Conservation (phyloP, 1,284 basidiomycete species). For the Cryptococcus floricola region DNA sequence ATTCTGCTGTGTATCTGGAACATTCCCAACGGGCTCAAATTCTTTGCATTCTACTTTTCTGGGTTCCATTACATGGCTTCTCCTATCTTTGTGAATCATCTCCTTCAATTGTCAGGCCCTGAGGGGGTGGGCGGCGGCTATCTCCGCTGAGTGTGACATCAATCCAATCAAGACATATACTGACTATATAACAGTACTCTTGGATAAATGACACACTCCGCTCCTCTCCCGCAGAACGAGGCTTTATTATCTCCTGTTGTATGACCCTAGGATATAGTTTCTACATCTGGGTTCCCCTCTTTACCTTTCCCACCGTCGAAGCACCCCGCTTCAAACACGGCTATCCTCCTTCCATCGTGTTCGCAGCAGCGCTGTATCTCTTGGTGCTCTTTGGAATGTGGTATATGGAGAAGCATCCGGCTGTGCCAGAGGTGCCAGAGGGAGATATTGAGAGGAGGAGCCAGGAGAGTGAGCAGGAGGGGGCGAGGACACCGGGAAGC, state of each 20-base stretch:
- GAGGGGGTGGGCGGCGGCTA: no score
- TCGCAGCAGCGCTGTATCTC: background rate
- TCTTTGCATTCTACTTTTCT: conserved; percentile 6
- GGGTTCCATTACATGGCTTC: conserved; percentile 4
- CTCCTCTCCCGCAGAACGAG: background rate
- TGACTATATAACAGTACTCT: conserved; percentile 6
- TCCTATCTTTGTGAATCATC: conserved; percentile 11
- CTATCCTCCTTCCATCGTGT: conserved; percentile 24
- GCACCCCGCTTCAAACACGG: conserved; percentile 25
- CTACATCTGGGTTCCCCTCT: conserved; percentile 30
- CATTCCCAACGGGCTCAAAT: conserved; percentile 20
- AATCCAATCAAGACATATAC: conserved; percentile 1
- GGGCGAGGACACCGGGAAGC: background rate
- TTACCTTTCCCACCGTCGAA: conserved; percentile 31
- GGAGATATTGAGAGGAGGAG: background rate
- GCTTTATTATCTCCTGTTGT: conserved; percentile 22
- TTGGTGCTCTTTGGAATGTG: conserved; percentile 5
- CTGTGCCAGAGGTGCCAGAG: background rate
- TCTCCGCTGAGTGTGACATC: no score
- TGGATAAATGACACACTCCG: conserved; percentile 1
- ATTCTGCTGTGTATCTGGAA: conserved; percentile 20
- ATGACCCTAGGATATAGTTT: conserved; percentile 28
- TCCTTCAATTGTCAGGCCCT: no score
- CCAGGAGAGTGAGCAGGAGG: background rate
- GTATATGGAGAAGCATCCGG: conserved; percentile 3